Conservation (phyloP, 2,329 filamentous ascomycete species). For the Tolypocladium amazonense region DNA sequence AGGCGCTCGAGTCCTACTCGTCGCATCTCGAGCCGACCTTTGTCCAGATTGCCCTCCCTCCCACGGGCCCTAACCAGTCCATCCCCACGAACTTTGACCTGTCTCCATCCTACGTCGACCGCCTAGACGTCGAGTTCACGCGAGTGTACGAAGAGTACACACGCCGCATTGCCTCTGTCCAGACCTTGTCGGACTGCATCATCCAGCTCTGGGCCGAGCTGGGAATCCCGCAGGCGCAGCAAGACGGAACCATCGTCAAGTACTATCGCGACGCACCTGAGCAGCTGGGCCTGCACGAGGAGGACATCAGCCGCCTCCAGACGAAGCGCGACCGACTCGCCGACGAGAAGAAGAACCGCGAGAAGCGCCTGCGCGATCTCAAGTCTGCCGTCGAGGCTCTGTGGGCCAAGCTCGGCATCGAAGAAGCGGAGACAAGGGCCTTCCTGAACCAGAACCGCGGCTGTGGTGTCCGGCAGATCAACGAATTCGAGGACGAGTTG, state of each 20-base stretch:
- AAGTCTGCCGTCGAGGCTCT: slow-evolving; percentile 68
- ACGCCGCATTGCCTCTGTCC: slow-evolving; percentile 65
- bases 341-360: slow-evolving; percentile 80
- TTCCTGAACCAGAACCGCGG: slow-evolving; percentile 85
- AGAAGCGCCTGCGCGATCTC: slow-evolving; percentile 67
- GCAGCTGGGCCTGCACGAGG: slow-evolving; percentile 83
- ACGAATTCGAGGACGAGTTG: slow-evolving; percentile 91
- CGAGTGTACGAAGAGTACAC: slow-evolving; percentile 96
- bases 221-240: slow-evolving; percentile 86
- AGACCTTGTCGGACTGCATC: slow-evolving; percentile 68
- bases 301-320: slow-evolving; percentile 66
- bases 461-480: slow-evolving; percentile 83
- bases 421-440: slow-evolving; percentile 69
- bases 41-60: slow-evolving; percentile 74
- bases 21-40: slow-evolving; percentile 89
- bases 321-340: slow-evolving; percentile 69
- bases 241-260: slow-evolving; percentile 78
- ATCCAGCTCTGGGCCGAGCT: slow-evolving; percentile 95
- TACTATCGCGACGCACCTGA: slow-evolving; percentile 85
- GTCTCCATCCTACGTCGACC: slow-evolving; percentile 78
- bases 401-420: slow-evolving; percentile 80
- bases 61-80: slow-evolving; percentile 64
- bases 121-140: slow-evolving; percentile 83
- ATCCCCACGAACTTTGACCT: slow-evolving; percentile 81
- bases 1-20: slow-evolving; percentile 91